A percentile compares a stretch with the other conserved stretches of the same genome.
These are phyloP conservation scores for Symbiodinium pilosum DNA, from an alignment of 73 alveolate species.

Conservation along the genomic window DNA sequence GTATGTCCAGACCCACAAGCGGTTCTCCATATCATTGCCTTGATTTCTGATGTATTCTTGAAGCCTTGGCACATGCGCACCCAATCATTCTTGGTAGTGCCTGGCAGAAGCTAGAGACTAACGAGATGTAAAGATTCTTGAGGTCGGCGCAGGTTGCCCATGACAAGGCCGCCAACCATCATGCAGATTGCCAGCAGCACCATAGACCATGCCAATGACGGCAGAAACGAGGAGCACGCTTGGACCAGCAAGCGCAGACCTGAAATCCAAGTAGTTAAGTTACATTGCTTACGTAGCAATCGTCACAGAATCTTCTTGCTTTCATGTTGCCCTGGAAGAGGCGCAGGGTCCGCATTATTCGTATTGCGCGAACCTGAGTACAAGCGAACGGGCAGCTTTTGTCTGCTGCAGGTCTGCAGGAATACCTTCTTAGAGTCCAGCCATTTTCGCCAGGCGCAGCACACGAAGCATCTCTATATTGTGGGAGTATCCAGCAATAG, in stretches of 20 bases:
- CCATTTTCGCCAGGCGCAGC: constrained; percentile 72
- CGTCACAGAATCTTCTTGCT: neutral
- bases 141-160: constrained; percentile 74
- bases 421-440: neutral
- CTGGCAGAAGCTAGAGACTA: neutral
- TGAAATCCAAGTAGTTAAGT: neutral
- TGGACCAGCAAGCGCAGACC: constrained; percentile 79
- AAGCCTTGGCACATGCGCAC: constrained; percentile 1
- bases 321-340: constrained; percentile 50
- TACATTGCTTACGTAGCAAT: neutral
- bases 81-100: too few species aligned
- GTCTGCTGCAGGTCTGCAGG: neutral
- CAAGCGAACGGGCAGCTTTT: neutral
- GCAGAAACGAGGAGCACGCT: constrained; percentile 76
- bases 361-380: constrained; percentile 51
- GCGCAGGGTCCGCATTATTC: constrained; percentile 52
- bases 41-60: constrained; percentile 35
- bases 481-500: constrained; percentile 6
- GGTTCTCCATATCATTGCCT: neutral
- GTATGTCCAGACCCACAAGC: constrained; percentile 77
- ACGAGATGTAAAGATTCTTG: neutral
- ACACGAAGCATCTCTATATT: constrained; percentile 40
- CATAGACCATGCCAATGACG: constrained; percentile 78
- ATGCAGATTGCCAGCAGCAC: constrained; percentile 42
- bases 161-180: constrained; percentile 89